Evolutionary conservation across 768 basidiomycete species (phyloP).

Genomic region (Boletus bicolor): DNA sequence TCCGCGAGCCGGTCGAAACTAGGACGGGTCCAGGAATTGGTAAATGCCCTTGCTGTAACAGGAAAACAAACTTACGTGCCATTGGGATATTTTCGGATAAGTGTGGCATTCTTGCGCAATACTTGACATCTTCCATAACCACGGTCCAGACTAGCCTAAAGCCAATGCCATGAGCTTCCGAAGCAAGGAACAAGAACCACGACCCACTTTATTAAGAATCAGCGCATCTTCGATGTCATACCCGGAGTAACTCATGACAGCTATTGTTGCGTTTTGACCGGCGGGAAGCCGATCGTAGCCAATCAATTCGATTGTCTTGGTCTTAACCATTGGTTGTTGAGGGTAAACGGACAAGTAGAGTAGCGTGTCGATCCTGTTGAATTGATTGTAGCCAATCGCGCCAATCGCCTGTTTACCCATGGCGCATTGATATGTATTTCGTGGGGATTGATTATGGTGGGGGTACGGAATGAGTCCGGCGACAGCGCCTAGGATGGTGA

Average conservation of each 20-base stretch:
- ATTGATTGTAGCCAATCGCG: slow-evolving; percentile 96
- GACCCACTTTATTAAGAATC: slow-evolving; percentile 82
- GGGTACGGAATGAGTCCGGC: slow-evolving; percentile 99
- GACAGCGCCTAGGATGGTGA: slow-evolving; percentile 95
- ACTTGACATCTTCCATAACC: slow-evolving; percentile 99
- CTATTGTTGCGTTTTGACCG: slow-evolving; percentile 97
- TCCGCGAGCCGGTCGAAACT: slow-evolving; percentile 95
- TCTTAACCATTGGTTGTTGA: slow-evolving; percentile 99
- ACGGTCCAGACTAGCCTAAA: slow-evolving; percentile 88
- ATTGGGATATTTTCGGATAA: slow-evolving; percentile 95
- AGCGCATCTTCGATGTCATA: slow-evolving; percentile 99
- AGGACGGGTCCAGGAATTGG: slow-evolving; percentile 1
- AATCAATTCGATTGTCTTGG: slow-evolving; percentile 94
- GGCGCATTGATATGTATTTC: slow-evolving; percentile 99
- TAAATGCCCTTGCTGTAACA: slow-evolving; percentile 8
- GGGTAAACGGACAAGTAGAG: slow-evolving; percentile 98
- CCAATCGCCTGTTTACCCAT: slow-evolving; percentile 99
- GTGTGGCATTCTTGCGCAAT: slow-evolving; percentile 89
- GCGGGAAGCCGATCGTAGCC: slow-evolving; percentile 97
- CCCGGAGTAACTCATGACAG: slow-evolving; percentile 98
- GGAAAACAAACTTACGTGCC: slow-evolving; percentile 72
- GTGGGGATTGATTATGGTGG: slow-evolving; percentile 98
- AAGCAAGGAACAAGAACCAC: slow-evolving; percentile 5
- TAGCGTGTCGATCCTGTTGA: slow-evolving; percentile 95
- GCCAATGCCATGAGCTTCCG: slow-evolving; percentile 1